phyloP scores from a whole-genome alignment of 768 basidiomycete species.

The Lactarius indigo region DNA sequence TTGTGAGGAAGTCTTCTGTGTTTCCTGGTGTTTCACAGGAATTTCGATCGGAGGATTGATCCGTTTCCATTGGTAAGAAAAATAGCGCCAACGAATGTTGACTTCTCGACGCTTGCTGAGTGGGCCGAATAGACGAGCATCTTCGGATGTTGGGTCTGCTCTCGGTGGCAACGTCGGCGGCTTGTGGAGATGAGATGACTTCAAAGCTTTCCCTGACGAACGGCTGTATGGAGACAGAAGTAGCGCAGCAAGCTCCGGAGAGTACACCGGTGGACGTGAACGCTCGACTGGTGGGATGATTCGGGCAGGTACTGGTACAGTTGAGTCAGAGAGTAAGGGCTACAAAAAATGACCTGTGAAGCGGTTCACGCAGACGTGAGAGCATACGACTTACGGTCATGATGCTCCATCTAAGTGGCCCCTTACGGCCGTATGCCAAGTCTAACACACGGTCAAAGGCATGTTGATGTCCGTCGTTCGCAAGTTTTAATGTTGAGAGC shows the following conservation, averaged over 20 bases:
- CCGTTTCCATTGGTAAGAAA: slow-evolving; percentile 50
- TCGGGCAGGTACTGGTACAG: slow-evolving; percentile 37
- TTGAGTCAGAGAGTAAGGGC: slow-evolving; percentile 54
- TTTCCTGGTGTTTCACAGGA: slow-evolving; percentile 26
- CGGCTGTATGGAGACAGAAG: slow-evolving; percentile 51
- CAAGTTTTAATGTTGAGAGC: slow-evolving; percentile 47
- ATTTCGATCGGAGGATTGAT: slow-evolving; percentile 59
- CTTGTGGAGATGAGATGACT: slow-evolving; percentile 36
- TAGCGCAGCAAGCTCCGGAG: slow-evolving; percentile 58
- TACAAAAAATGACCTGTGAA: slow-evolving; percentile 30
- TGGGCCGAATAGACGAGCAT: slow-evolving; percentile 56
- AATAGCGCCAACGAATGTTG: slow-evolving; percentile 70
- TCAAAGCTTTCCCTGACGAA: slow-evolving; percentile 42
- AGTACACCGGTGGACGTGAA: slow-evolving; percentile 63
- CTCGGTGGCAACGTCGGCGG: slow-evolving; percentile 59
- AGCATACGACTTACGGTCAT: slow-evolving; percentile 47
- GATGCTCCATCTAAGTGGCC: slow-evolving; percentile 65
- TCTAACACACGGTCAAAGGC: slow-evolving; percentile 60
- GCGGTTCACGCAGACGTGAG: background rate
- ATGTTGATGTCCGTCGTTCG: slow-evolving; percentile 46
- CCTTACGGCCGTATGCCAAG: slow-evolving; percentile 72
- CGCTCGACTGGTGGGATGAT: slow-evolving; percentile 51
- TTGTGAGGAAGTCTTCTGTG: slow-evolving; percentile 18
- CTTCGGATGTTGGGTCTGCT: slow-evolving; percentile 53
- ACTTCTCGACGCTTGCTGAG: slow-evolving; percentile 71